phyloP scores from a whole-genome alignment of 805 yeast species.

The Barnettozyma sp. region DNA sequence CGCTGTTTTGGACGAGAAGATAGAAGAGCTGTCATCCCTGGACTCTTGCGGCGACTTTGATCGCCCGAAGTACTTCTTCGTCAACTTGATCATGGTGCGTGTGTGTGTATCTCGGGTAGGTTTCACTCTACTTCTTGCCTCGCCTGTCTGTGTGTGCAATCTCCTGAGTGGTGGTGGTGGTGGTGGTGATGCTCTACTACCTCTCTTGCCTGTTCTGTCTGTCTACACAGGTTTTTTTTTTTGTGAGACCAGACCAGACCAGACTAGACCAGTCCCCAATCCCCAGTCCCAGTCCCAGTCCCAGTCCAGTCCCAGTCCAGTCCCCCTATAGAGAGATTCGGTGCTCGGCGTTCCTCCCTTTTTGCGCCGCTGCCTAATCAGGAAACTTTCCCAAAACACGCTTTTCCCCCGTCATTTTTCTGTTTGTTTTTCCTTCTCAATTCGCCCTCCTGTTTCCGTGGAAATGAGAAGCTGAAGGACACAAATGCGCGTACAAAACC shows the following conservation, averaged over 20 bases:
- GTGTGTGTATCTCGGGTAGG: neutral
- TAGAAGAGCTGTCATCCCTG: constrained; percentile 9
- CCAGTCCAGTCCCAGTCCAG: too few relatives aligned
- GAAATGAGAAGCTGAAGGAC: neutral
- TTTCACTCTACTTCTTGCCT: too few relatives aligned
- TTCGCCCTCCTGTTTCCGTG: neutral
- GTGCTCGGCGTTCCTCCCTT: too few relatives aligned
- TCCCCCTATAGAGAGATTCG: too few relatives aligned
- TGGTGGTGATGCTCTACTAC: too few relatives aligned
- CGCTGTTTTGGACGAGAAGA: constrained; percentile 7
- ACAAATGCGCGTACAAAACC: neutral
- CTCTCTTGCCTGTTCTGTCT: too few relatives aligned
- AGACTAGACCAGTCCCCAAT: too few relatives aligned
- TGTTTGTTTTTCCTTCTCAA: constrained; percentile 1
- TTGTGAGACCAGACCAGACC: too few relatives aligned
- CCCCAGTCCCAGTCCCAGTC: too few relatives aligned
- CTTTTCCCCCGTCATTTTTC: neutral
- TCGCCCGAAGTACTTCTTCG: constrained; percentile 32
- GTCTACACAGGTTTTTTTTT: too few relatives aligned
- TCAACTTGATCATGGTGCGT: constrained; percentile 28
- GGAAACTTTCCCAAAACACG: constrained; percentile 7
- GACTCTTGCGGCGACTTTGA: constrained; percentile 20
- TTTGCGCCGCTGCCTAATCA: neutral
- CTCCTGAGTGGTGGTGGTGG: too few relatives aligned
- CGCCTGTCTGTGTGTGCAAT: neutral